These are phyloP conservation scores for Citrus maxima DNA, from an alignment of 345 rosid genomes.

Conservation along the genomic window DNA sequence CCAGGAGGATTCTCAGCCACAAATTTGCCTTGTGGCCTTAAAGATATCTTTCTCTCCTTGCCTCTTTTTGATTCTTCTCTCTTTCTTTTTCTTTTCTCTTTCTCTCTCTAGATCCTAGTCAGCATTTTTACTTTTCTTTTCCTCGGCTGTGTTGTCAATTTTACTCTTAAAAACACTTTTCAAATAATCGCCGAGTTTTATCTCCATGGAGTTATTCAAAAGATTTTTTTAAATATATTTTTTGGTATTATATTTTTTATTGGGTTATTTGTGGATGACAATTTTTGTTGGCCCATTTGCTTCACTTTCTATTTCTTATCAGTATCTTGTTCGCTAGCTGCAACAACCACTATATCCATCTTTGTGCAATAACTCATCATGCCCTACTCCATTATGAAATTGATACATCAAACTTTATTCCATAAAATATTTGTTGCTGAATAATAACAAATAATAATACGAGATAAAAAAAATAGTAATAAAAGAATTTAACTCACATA, in stretches of 20 bases:
- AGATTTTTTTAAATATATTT: not conserved
- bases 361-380: not conserved
- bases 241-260: not conserved
- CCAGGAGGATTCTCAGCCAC: slow-evolving; percentile 62
- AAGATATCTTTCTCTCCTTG: slow-evolving; percentile 25
- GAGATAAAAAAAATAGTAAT: no score
- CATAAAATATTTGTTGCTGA: not conserved
- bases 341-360: not conserved
- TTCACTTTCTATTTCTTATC: not conserved
- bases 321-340: not conserved
- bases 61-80: slow-evolving; percentile 12
- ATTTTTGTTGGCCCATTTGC: slow-evolving; percentile 18
- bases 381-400: not conserved
- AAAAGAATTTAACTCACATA: not conserved
- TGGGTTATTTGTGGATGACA: slow-evolving; percentile 21
- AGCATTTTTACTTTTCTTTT: slow-evolving; percentile 18
- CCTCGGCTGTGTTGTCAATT: not conserved
- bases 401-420: not conserved
- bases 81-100: not conserved
- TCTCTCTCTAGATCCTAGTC: slow-evolving; percentile 23
- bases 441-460: no score
- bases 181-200: not conserved
- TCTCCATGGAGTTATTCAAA: not conserved
- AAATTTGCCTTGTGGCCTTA: slow-evolving; percentile 59
- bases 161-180: not conserved